Conservation (phyloP, 1,284 basidiomycete genomes). For the Veloboletus limbatus region DNA sequence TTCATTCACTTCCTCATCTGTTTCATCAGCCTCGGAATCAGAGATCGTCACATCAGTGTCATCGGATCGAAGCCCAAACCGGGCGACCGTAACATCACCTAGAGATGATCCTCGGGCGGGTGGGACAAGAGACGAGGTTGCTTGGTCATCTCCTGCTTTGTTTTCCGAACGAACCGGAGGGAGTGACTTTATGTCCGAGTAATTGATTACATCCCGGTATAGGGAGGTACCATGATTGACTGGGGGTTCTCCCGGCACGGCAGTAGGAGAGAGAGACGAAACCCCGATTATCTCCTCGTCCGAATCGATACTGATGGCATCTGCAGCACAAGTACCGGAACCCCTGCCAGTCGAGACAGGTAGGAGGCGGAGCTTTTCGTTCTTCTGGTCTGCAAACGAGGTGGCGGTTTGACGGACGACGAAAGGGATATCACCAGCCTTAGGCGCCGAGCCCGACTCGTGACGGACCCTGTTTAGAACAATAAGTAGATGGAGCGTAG, state of each 20-base stretch:
- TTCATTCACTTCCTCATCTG: background rate
- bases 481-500: slow-evolving; percentile 9
- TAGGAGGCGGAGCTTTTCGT: background rate
- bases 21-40: slow-evolving; percentile 10
- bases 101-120: slow-evolving; percentile 3
- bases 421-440: background rate
- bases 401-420: background rate
- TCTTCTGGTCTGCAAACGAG: background rate
- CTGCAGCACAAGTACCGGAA: slow-evolving; percentile 13
- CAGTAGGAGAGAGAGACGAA: slow-evolving; percentile 1
- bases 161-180: slow-evolving; percentile 6
- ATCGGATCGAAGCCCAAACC: slow-evolving; percentile 1
- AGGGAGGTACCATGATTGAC: background rate
- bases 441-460: slow-evolving; percentile 1
- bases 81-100: background rate
- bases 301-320: slow-evolving; percentile 23
- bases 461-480: slow-evolving; percentile 18
- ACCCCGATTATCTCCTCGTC: slow-evolving; percentile 13
- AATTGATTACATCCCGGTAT: slow-evolving; percentile 1
- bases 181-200: slow-evolving; percentile 8
- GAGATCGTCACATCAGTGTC: slow-evolving; percentile 5
- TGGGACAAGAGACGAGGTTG: background rate
- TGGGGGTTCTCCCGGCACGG: background rate
- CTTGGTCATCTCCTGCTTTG: background rate
- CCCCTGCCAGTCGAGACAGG: background rate